Evolutionary conservation across 352 stramenopile genomes (phyloP).

Genomic region (Globisporangium orthogonon): DNA sequence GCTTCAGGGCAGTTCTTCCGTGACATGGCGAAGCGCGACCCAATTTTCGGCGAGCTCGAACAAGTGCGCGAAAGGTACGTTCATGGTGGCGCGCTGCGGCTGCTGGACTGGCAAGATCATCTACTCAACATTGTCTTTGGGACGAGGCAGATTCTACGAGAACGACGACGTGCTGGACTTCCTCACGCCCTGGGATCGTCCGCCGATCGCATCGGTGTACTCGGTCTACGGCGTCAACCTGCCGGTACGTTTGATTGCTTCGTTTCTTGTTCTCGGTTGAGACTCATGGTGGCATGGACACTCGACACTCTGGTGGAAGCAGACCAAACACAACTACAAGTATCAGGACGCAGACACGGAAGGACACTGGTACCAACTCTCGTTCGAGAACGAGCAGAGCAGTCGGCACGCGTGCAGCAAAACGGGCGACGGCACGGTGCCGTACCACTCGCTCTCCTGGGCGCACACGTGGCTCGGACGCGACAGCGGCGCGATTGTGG

Average conservation of each 20-base stretch:
- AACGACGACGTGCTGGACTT: slow-evolving; percentile 59
- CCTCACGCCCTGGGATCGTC: slow-evolving; percentile 51
- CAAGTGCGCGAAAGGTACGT: slow-evolving; percentile 31
- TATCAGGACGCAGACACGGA: slow-evolving; percentile 46
- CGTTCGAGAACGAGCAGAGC: slow-evolving; percentile 42
- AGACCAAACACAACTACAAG: slow-evolving; percentile 72
- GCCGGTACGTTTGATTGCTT: slow-evolving; percentile 25
- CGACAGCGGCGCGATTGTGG: slow-evolving; percentile 27
- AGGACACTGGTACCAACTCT: slow-evolving; percentile 59
- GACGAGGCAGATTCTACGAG: slow-evolving; percentile 43
- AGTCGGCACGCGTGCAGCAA: slow-evolving; percentile 50
- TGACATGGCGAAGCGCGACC: slow-evolving; percentile 55
- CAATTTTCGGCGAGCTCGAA: slow-evolving; percentile 60
- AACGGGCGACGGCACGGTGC: slow-evolving; percentile 66
- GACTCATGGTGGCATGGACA: neutral
- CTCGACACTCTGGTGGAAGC: neutral
- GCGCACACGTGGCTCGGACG: slow-evolving; percentile 67
- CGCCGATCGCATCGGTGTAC: slow-evolving; percentile 70
- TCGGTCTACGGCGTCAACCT: slow-evolving; percentile 75
- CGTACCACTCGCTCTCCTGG: slow-evolving; percentile 78
- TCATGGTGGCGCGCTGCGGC: neutral
- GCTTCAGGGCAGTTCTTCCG: slow-evolving; percentile 62
- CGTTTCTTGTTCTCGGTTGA: neutral
- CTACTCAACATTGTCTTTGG: neutral
- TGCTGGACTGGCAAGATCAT: too few relatives aligned